Conservation (phyloP, 768 basidiomycete genomes). For the Thelephora aurantiotincta region DNA sequence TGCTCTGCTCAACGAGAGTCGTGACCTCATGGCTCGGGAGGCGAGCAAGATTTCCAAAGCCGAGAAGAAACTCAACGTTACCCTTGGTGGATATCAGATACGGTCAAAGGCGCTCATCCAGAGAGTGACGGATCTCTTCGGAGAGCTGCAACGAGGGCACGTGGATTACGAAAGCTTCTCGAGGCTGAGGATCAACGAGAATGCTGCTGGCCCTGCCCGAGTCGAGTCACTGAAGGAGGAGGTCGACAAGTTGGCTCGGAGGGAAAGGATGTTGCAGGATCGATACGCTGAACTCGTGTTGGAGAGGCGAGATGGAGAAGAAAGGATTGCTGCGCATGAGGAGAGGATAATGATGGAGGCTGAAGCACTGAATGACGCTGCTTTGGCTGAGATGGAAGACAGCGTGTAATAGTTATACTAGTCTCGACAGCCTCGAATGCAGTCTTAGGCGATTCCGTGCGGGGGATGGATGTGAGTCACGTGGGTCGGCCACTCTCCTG, state of each 20-base stretch:
- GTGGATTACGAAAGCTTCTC: constrained; percentile 72
- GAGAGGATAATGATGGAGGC: constrained; percentile 81
- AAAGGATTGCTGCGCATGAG: constrained; percentile 51
- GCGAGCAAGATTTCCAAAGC: constrained; percentile 68
- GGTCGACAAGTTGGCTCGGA: constrained; percentile 35
- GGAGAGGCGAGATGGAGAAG: constrained; percentile 31
- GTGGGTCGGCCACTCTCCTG: background rate
- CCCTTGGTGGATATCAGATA: constrained; percentile 78
- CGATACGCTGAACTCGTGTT: constrained; percentile 60
- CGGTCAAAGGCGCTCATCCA: constrained; percentile 24
- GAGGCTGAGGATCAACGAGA: constrained; percentile 58
- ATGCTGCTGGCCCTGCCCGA: constrained; percentile 61
- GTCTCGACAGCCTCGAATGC: no score
- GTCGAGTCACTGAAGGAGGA: constrained; percentile 70
- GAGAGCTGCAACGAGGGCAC: constrained; percentile 50
- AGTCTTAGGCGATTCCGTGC: no score
- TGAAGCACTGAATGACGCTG: constrained; percentile 67
- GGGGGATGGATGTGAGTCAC: background rate
- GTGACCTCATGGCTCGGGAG: constrained; percentile 66
- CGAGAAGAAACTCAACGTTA: constrained; percentile 82
- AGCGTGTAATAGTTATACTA: background rate
- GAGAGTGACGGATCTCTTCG: constrained; percentile 53
- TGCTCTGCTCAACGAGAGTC: constrained; percentile 42
- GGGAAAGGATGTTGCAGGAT: constrained; percentile 47
- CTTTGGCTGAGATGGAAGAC: constrained; percentile 48